These are phyloP conservation scores for Nephelium lappaceum DNA, from an alignment of 345 rosid genomes.

Conservation along the genomic window DNA sequence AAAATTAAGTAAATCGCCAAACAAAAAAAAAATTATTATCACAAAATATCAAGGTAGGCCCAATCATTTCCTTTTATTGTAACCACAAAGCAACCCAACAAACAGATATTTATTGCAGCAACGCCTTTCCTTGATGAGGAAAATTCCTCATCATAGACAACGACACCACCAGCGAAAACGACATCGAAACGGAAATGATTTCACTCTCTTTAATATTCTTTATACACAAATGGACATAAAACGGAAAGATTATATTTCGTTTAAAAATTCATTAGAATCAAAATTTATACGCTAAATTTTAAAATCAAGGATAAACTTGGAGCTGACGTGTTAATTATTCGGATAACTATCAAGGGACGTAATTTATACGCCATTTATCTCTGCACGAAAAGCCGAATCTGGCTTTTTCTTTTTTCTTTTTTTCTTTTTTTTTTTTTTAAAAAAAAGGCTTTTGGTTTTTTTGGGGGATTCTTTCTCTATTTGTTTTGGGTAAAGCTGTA, in stretches of 20 bases:
- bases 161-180: background rate
- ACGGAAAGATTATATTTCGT: too few relatives aligned
- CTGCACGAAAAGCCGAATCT: slow-evolving; percentile 4
- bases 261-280: background rate
- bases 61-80: background rate
- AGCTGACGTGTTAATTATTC: slow-evolving; percentile 6
- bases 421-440: background rate
- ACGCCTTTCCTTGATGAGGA: background rate
- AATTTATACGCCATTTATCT: background rate
- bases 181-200: background rate
- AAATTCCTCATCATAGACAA: background rate
- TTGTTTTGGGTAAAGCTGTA: background rate
- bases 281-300: background rate
- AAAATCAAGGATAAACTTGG: background rate
- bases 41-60: background rate
- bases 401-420: background rate
- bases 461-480: background rate
- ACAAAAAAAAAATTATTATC: background rate
- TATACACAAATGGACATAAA: too few relatives aligned
- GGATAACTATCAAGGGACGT: slow-evolving; percentile 11
- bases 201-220: too few relatives aligned
- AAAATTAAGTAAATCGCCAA: background rate
- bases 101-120: background rate
- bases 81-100: background rate
- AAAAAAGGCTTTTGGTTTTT: background rate